Base-by-base conservation (phyloP, 1,139 yeast species). In the Yamadazyma atlantica region DNA sequence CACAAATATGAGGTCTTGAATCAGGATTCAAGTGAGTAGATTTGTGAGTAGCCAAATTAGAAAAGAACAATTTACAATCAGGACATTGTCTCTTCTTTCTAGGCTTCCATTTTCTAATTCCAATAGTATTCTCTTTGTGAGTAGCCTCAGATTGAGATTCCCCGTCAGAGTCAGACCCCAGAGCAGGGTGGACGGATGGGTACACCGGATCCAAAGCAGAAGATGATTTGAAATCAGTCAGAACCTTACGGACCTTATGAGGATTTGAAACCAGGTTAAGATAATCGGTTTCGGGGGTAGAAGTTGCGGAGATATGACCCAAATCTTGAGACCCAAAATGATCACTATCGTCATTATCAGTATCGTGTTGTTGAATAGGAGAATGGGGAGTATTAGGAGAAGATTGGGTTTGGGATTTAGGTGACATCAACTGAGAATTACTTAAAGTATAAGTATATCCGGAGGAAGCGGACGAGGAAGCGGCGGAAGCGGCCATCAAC, bases 11-110 rank as follows among this genome's bases (percentile, higher is more conserved):
- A 0, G 95, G 95, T 41, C 95, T 73, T 25, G 81, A 72, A 30
- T 82, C 77, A 19, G 85, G 85, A 39, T 82, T 80, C 37, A 85
- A 60, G 57, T 89, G 96, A 13, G 92, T 85, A 1, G 92, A 78
- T 57, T 81, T 80, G 61, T 89, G 96, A 4, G 96, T 87, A 22
- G 94, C 88, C 50, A 89, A 66, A 57, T 89, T 88, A 40, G 87
- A 79, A 60, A 83, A 88, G 58, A 69, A 82, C 40, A 83, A 73
- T 49, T 76, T 78, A 60, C 97, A 88, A 38, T 82, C 80, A 0
- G 92, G 87, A 58, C 96, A 89, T 64, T 85, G 88, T 60, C 87
- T 77, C 71, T 86, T 87, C 62, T 79, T 82, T 46, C 95, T 66
- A 31, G 80, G 80, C 51, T 75, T 74, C 67, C 69, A 59, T 41